Conservation (phyloP, 83 land plant species). For the Picea mariana region DNA sequence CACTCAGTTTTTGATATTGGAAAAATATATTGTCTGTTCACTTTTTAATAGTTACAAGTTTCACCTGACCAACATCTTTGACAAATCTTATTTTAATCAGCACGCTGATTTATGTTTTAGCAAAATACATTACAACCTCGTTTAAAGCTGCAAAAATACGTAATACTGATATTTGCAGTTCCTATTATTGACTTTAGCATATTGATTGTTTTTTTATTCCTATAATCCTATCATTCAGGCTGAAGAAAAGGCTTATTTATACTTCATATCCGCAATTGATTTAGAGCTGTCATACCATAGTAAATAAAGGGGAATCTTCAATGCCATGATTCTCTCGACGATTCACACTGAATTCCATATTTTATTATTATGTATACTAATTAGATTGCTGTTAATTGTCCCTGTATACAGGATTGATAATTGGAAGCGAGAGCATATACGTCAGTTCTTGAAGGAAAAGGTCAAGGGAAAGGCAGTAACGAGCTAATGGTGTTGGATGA, state of each 20-base stretch:
- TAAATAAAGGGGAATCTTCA: constrained; percentile 6
- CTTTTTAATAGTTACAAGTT: background rate
- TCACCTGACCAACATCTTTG: background rate
- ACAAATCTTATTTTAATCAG: background rate
- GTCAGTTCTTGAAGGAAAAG: constrained; percentile 75
- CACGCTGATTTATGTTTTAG: background rate
- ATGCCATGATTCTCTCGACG: background rate
- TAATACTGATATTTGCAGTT: background rate
- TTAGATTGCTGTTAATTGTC: background rate
- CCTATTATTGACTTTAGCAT: background rate
- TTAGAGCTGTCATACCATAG: background rate
- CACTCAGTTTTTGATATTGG: background rate
- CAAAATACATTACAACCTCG: background rate
- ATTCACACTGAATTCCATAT: background rate
- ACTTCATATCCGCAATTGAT: background rate
- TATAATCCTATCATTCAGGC: background rate
- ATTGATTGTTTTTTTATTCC: background rate
- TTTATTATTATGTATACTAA: background rate
- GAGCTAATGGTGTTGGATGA: constrained; percentile 1
- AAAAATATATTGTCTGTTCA: background rate
- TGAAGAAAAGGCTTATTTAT: background rate
- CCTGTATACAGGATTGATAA: constrained; percentile 78
- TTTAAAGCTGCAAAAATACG: background rate
- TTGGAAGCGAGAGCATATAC: constrained; percentile 92
- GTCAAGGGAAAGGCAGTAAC: constrained; percentile 31